These are phyloP conservation scores for Aspergillus cristatus DNA, from an alignment of 495 filamentous ascomycete species.

Conservation along the genomic window DNA sequence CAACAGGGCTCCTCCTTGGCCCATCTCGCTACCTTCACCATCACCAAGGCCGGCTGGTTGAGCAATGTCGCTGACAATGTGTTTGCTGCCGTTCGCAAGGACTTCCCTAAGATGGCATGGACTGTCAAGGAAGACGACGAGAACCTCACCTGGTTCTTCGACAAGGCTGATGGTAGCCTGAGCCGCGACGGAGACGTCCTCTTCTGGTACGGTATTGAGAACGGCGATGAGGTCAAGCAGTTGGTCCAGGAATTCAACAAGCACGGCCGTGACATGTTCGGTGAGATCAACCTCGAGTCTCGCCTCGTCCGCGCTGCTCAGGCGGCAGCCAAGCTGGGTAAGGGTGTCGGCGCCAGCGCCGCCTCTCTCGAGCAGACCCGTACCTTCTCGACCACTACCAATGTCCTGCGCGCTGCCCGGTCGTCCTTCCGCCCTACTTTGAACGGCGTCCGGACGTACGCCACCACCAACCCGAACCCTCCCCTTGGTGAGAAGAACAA, in stretches of 20 bases:
- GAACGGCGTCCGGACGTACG: slow-evolving; percentile 34
- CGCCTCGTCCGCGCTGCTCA: slow-evolving; percentile 70
- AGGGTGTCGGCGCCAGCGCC: slow-evolving; percentile 34
- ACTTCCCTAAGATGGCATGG: slow-evolving; percentile 87
- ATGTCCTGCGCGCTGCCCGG: slow-evolving; percentile 30
- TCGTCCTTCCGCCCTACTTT: slow-evolving; percentile 19
- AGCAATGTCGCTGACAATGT: slow-evolving; percentile 97
- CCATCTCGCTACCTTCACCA: slow-evolving; percentile 85
- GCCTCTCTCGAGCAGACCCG: slow-evolving; percentile 52
- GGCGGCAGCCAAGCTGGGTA: slow-evolving; percentile 48
- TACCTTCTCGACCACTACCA: slow-evolving; percentile 51
- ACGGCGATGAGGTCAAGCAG: slow-evolving; percentile 72
- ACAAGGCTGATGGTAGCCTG: slow-evolving; percentile 90
- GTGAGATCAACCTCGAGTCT: slow-evolving; percentile 81
- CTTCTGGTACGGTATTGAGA: slow-evolving; percentile 93
- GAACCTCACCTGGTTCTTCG: slow-evolving; percentile 97
- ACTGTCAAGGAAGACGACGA: slow-evolving; percentile 96
- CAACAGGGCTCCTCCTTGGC: slow-evolving; percentile 46
- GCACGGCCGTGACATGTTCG: slow-evolving; percentile 81
- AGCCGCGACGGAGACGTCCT: slow-evolving; percentile 78
- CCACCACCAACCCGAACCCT: slow-evolving; percentile 91
- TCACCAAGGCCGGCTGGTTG: slow-evolving; percentile 92
- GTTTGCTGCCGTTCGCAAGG: slow-evolving; percentile 85
- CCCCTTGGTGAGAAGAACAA: slow-evolving; percentile 91
- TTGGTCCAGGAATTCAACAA: slow-evolving; percentile 82